phyloP scores from a whole-genome alignment of 2,329 filamentous ascomycete species.

The Alternaria brassicae region DNA sequence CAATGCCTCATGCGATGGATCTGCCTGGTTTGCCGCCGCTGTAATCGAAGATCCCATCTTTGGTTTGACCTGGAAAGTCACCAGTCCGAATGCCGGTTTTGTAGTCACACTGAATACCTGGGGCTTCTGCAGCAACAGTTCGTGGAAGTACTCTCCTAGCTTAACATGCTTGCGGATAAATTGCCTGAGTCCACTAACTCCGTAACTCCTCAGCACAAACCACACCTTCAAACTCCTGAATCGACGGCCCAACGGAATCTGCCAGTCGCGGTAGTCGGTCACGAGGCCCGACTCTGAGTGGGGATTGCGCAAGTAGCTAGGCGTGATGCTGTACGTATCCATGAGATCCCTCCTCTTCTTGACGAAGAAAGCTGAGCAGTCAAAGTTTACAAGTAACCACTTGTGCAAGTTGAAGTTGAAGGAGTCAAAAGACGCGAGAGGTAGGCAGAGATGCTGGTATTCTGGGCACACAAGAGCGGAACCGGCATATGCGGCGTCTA shows the following conservation, averaged over 20 bases:
- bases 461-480: conserved; percentile 83
- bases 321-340: conserved; percentile 77
- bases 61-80: conserved; percentile 70
- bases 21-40: conserved; percentile 17
- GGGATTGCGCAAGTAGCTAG: conserved; percentile 81
- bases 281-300: conserved; percentile 83
- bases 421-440: conserved; percentile 75
- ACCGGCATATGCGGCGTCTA: conserved; percentile 93
- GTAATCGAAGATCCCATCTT: background rate
- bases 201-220: conserved; percentile 89
- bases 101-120: conserved; percentile 82
- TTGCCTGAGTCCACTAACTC: conserved; percentile 74
- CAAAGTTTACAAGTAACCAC: conserved; percentile 94
- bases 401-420: conserved; percentile 98
- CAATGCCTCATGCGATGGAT: conserved; percentile 43
- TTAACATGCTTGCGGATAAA: conserved; percentile 74
- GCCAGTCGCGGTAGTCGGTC: conserved; percentile 96
- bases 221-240: conserved; percentile 93
- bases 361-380: conserved; percentile 79
- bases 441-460: conserved; percentile 71
- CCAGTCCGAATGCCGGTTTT: conserved; percentile 78
- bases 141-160: conserved; percentile 74
- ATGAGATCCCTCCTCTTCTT: conserved; percentile 78
- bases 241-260: conserved; percentile 87
- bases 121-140: conserved; percentile 61